These are phyloP conservation scores for Phytopythium boreale DNA, from an alignment of 352 stramenopile species.

Conservation along the genomic window DNA sequence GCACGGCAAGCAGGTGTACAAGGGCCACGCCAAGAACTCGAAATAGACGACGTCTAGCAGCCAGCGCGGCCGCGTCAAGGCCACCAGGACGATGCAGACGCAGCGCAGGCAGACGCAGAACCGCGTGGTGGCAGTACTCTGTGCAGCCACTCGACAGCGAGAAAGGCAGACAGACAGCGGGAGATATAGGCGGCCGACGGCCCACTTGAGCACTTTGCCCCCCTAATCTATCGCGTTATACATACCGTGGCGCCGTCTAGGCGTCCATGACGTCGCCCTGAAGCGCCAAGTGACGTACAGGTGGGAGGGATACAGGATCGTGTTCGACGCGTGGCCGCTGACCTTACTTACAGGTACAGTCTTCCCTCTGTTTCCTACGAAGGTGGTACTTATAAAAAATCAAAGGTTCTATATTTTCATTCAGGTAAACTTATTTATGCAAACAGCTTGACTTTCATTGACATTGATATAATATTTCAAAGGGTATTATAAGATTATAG, in stretches of 20 bases:
- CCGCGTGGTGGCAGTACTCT: background rate
- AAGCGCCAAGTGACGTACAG: background rate
- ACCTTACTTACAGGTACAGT: too few relatives aligned
- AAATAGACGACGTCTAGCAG: conserved; percentile 51
- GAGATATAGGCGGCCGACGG: background rate
- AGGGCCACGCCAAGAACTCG: conserved; percentile 73
- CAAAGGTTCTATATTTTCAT: too few relatives aligned
- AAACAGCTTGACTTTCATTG: too few relatives aligned
- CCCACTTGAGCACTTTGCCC: background rate
- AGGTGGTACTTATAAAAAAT: too few relatives aligned
- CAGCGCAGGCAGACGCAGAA: too few relatives aligned
- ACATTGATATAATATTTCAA: too few relatives aligned
- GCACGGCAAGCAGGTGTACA: conserved; percentile 96
- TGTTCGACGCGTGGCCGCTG: background rate
- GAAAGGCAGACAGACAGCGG: background rate
- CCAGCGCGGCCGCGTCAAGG: background rate
- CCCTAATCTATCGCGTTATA: background rate
- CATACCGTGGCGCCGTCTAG: background rate
- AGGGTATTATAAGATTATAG: too few relatives aligned
- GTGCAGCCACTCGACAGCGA: background rate
- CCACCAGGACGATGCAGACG: background rate
- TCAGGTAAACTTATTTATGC: too few relatives aligned
- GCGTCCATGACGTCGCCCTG: background rate
- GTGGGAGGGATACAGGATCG: too few relatives aligned
- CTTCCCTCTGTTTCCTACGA: too few relatives aligned